These are phyloP conservation scores for Pleodorina starrii DNA, from an alignment of 139 green algal species.

Conservation along the genomic window DNA sequence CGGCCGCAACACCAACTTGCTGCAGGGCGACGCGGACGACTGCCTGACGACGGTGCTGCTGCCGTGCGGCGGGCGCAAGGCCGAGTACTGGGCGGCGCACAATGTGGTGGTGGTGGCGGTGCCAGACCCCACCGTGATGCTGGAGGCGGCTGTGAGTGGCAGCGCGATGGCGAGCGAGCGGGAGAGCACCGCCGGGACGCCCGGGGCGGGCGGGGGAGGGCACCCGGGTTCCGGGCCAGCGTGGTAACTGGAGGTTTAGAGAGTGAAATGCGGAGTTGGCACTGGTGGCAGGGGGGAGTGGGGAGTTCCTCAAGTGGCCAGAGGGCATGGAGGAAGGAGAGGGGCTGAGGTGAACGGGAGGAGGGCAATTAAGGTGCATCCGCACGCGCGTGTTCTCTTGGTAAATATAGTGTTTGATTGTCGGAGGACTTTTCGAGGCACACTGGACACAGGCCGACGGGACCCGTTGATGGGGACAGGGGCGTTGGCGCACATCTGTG, in stretches of 20 bases:
- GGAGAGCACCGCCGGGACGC: not conserved
- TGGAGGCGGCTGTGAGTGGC: not conserved
- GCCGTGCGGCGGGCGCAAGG: constrained; percentile 18
- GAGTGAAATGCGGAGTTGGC: not conserved
- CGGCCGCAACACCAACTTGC: not conserved
- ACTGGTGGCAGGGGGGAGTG: not conserved
- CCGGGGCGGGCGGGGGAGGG: not conserved
- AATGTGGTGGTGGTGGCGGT: constrained; percentile 5
- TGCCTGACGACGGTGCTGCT: constrained; percentile 56
- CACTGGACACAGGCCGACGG: no score
- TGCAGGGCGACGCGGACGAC: constrained; percentile 51
- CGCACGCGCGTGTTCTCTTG: no score
- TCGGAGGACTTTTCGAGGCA: no score
- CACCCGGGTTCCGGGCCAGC: not conserved
- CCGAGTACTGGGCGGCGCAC: constrained; percentile 45
- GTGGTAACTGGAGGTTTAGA: constrained; percentile 1
- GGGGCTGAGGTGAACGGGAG: not conserved
- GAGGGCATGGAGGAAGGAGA: not conserved
- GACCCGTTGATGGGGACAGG: no score
- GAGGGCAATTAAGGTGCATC: no score
- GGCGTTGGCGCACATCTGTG: no score
- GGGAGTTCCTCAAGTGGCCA: no score
- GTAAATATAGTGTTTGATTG: no score
- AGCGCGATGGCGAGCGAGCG: not conserved
- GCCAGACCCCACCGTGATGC: constrained; percentile 1